phyloP scores from a whole-genome alignment of 352 stramenopile species.

The Pythium dissimile region DNA sequence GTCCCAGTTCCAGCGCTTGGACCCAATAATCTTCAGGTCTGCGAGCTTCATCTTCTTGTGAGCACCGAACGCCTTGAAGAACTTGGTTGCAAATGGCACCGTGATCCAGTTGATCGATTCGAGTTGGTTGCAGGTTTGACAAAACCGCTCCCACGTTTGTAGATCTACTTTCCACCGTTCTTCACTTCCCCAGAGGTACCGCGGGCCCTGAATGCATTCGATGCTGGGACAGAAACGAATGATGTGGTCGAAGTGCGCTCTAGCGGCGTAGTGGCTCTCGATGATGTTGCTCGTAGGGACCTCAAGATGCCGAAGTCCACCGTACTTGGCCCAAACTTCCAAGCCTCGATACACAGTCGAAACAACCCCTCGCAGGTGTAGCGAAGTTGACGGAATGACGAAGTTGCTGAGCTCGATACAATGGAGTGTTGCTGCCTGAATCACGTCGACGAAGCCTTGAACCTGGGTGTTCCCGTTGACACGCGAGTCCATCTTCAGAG shows the following conservation, averaged over 20 bases:
- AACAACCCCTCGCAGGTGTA: no score
- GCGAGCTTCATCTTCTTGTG: background rate
- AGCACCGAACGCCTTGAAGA: background rate
- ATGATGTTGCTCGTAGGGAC: background rate
- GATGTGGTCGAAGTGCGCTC: background rate
- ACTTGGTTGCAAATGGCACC: constrained; percentile 3
- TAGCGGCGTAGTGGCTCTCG: background rate
- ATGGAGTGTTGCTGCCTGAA: no score
- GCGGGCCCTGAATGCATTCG: background rate
- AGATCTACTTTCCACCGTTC: background rate
- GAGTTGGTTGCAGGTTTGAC: background rate
- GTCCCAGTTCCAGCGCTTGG: background rate
- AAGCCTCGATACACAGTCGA: no score
- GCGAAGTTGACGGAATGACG: no score
- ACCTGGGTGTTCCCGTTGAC: no score
- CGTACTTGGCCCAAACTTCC: background rate
- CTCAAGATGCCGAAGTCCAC: background rate
- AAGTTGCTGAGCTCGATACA: no score
- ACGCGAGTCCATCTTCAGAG: no score
- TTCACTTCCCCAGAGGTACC: background rate
- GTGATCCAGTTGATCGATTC: background rate
- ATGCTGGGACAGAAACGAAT: background rate
- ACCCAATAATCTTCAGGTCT: no score
- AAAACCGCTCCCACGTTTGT: background rate
- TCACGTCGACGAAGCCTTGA: no score